Conservation (phyloP, 2,329 filamentous ascomycete genomes). For the Fusarium fujikuroi region DNA sequence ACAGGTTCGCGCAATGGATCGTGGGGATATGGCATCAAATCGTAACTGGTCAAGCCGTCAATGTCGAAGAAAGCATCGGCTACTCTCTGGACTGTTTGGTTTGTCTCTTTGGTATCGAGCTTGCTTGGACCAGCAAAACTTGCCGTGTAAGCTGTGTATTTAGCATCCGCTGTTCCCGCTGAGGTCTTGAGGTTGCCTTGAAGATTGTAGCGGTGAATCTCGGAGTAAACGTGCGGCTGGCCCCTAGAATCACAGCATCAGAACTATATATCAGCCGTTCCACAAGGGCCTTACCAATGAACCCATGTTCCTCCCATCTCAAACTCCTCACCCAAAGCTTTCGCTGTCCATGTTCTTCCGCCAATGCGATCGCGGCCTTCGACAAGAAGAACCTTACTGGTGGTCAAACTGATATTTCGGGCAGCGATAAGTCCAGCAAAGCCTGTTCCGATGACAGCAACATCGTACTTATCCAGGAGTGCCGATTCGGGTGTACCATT, state of each 20-base stretch:
- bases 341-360: slow-evolving; percentile 54
- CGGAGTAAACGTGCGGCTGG: slow-evolving; percentile 32
- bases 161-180: slow-evolving; percentile 1
- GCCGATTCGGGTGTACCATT: background rate
- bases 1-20: slow-evolving; percentile 45
- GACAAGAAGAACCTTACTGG: slow-evolving; percentile 44
- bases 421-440: slow-evolving; percentile 26
- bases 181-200: slow-evolving; percentile 34
- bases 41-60: slow-evolving; percentile 44
- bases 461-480: slow-evolving; percentile 16
- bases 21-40: slow-evolving; percentile 51
- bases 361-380: slow-evolving; percentile 56
- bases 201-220: slow-evolving; percentile 30
- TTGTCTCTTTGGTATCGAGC: background rate
- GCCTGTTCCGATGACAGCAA: slow-evolving; percentile 22
- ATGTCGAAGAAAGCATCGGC: slow-evolving; percentile 46
- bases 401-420: background rate
- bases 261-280: rapidly evolving
- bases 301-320: slow-evolving; percentile 58
- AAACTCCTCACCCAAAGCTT: slow-evolving; percentile 47
- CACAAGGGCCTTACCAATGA: slow-evolving; percentile 26
- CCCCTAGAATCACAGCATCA: slow-evolving; percentile 4
- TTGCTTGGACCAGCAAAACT: background rate
- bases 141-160: slow-evolving; percentile 15
- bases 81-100: slow-evolving; percentile 9